These are phyloP conservation scores for Kodamaea kakaduensis DNA, from an alignment of 805 yeast genomes.

Conservation along the genomic window DNA sequence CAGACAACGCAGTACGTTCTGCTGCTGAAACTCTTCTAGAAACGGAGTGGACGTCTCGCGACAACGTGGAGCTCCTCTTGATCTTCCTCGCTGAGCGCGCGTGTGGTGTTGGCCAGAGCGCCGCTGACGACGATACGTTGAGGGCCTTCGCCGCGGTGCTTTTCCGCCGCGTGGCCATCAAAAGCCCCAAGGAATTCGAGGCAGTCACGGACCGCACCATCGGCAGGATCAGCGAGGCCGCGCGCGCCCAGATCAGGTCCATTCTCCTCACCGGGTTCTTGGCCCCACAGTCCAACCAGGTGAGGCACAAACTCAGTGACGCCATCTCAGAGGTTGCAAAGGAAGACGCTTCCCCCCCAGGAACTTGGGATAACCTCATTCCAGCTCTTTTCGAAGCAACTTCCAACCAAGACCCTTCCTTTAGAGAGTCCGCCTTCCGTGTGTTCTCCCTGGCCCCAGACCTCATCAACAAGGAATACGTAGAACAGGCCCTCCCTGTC, in stretches of 20 bases:
- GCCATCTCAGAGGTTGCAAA: conserved; percentile 91
- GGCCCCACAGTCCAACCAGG: conserved; percentile 62
- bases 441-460: conserved; percentile 83
- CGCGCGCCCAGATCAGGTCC: conserved; percentile 57
- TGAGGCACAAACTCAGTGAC: conserved; percentile 89
- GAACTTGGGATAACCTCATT: conserved; percentile 73
- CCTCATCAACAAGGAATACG: conserved; percentile 57
- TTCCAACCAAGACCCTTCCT: conserved; percentile 50
- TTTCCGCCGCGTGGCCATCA: conserved; percentile 80
- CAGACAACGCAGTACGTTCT: conserved; percentile 73
- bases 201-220: conserved; percentile 73
- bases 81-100: conserved; percentile 81
- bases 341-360: conserved; percentile 49
- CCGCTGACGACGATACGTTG: conserved; percentile 55
- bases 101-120: no score
- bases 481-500: conserved; percentile 57
- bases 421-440: conserved; percentile 89
- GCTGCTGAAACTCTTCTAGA: conserved; percentile 74
- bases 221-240: conserved; percentile 60
- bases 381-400: conserved; percentile 71
- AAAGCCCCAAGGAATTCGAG: conserved; percentile 63
- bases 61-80: conserved; percentile 65
- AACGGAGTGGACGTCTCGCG: conserved; percentile 67
- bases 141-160: conserved; percentile 80
- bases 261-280: conserved; percentile 71